Base-by-base conservation (phyloP, 345 rosid genomes). In the Combretum micranthum region DNA sequence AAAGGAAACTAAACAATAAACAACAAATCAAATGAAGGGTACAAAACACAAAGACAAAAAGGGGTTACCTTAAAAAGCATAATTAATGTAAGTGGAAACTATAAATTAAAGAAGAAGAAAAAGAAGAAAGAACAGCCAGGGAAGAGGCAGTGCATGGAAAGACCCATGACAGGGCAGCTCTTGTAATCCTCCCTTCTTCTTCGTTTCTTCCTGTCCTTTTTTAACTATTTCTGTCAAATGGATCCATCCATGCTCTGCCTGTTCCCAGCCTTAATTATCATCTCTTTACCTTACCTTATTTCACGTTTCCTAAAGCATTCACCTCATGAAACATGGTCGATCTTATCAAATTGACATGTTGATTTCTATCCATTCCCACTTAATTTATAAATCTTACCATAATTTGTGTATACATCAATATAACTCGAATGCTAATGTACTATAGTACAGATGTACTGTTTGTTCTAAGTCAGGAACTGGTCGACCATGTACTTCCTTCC, bases 121-220 rank as follows among this genome's bases (percentile, higher is more conserved):
- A 46, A 48, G 53, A 66, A 65, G 62, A 58, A 66, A 63, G 67
- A 49, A 23, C 57, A 50, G 88, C 96, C 91, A 87, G 91, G 87
- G 96, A 88, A 88, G 96, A 88, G 96, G 93, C 96, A 88, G 96
- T 85, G 93, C 96, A 88, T 67, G 90, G 85, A 75, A 53, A 66
- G 84, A 76, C 74, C 71, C 72, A 67, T 70, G 79, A 76, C 83
- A 83, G 66, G 72, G n/a, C n/a, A 32, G 39, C 9, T 32, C 39
- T 32, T 32, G 39, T 5, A 7, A 32, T 32, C 32, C 5, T 25
- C 32, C 5, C 78, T 60, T 65, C 57, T 70, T 50, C 68, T 64
- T 79, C 77, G 68, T 79, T 78, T 84, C 87, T 70, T 80, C 87
- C 91, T 75, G 87, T 76, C 83, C 74, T 53, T 78, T 74, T 66